A percentile compares a stretch with the other conserved stretches of the same genome.
These are phyloP conservation scores for Naematelia encephala DNA, from an alignment of 768 basidiomycete genomes.

Conservation along the genomic window DNA sequence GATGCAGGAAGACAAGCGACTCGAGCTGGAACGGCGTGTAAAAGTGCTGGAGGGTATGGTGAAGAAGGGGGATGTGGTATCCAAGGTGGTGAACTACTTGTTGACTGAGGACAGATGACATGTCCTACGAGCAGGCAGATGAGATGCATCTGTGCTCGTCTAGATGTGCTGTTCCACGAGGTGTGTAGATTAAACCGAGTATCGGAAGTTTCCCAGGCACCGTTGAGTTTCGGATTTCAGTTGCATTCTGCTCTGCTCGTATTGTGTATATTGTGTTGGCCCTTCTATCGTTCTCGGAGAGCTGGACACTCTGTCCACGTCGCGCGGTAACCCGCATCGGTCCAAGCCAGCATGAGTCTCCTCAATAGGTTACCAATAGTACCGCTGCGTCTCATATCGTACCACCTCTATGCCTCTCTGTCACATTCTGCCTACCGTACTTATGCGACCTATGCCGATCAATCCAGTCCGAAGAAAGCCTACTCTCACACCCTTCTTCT, in stretches of 20 bases:
- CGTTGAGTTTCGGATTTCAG: no score
- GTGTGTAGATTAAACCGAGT: no score
- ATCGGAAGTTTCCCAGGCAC: no score
- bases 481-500: constrained; percentile 68
- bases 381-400: constrained; percentile 7
- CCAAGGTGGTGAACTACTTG: constrained; percentile 39
- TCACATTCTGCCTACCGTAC: not conserved
- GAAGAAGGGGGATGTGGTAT: constrained; percentile 38
- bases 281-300: no score
- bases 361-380: constrained; percentile 4
- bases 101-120: constrained; percentile 28
- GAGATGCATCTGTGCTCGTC: not conserved
- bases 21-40: constrained; percentile 39
- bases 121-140: not conserved
- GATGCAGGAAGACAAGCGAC: constrained; percentile 37
- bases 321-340: no score
- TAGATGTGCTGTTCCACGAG: not conserved
- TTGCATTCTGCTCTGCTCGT: no score
- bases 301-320: no score
- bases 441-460: not conserved
- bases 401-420: not conserved
- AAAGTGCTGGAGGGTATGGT: constrained; percentile 46
- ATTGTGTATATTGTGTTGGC: no score
- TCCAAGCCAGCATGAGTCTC: constrained; percentile 8
- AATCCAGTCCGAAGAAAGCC: constrained; percentile 37